Evolutionary conservation across 306 rosid genomes (phyloP).

Genomic region (Sophora flavescens): DNA sequence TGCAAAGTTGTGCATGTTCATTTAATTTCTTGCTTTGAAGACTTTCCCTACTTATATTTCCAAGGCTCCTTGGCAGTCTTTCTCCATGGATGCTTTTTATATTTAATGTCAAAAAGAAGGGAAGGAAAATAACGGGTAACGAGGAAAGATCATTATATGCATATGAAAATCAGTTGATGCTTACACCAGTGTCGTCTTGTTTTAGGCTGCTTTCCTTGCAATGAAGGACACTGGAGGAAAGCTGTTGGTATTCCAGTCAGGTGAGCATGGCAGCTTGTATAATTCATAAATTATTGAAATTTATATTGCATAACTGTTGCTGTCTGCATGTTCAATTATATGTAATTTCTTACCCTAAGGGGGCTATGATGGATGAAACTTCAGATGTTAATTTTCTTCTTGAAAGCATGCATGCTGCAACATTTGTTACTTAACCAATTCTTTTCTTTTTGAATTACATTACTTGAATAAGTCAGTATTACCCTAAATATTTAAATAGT

Average conservation of each 20-base stretch:
- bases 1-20: conserved; percentile 21
- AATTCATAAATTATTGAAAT: not conserved
- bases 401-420: conserved; percentile 6
- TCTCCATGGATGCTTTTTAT: conserved; percentile 10
- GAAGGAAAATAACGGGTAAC: conserved; percentile 17
- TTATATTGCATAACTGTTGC: conserved; percentile 26
- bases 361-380: conserved; percentile 5
- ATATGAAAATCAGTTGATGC: conserved; percentile 12
- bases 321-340: conserved; percentile 10
- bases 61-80: not conserved
- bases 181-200: conserved; percentile 25
- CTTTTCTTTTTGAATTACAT: conserved; percentile 17
- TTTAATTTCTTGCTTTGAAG: not conserved
- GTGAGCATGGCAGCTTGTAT: conserved; percentile 57
- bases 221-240: conserved; percentile 96
- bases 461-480: conserved; percentile 19
- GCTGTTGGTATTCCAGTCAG: conserved; percentile 95
- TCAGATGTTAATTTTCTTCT: conserved; percentile 12
- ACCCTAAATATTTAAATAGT: conserved; percentile 2
- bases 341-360: conserved; percentile 10
- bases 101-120: not conserved
- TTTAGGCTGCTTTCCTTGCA: conserved; percentile 95
- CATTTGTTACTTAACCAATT: conserved; percentile 17
- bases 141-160: conserved; percentile 14
- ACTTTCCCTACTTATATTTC: not conserved